phyloP scores from a whole-genome alignment of 2,329 filamentous ascomycete species.

The Ascochyta koolunga region DNA sequence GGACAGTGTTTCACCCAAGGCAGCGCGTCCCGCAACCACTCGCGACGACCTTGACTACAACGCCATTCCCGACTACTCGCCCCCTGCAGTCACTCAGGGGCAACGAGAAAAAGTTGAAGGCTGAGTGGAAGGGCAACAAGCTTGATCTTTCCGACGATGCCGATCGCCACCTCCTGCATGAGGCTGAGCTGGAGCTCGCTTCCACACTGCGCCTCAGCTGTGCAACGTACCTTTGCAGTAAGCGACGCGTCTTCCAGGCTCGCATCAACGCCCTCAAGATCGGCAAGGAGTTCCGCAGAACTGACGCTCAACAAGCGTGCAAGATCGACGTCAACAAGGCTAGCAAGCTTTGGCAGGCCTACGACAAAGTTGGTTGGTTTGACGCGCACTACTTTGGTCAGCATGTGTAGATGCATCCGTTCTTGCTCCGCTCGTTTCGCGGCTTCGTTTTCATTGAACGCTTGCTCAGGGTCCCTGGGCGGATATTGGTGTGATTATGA shows the following conservation, averaged over 20 bases:
- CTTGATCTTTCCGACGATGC: constrained; percentile 73
- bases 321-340: constrained; percentile 99
- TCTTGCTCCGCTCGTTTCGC: not conserved
- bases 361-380: constrained; percentile 86
- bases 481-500: constrained; percentile 16
- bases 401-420: constrained; percentile 40
- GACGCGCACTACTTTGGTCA: constrained; percentile 59
- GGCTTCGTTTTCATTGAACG: not conserved
- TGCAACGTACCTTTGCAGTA: constrained; percentile 88
- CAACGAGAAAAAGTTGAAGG: constrained; percentile 75
- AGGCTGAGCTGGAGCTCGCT: constrained; percentile 77
- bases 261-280: constrained; percentile 70
- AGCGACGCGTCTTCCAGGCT: constrained; percentile 85
- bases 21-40: constrained; percentile 60
- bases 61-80: constrained; percentile 73
- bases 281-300: constrained; percentile 90
- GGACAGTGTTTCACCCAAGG: constrained; percentile 43
- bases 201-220: constrained; percentile 81
- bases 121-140: constrained; percentile 83
- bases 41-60: constrained; percentile 84
- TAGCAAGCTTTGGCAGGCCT: constrained; percentile 88
- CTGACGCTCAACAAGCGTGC: constrained; percentile 93
- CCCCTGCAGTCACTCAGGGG: constrained; percentile 67
- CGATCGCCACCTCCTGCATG: constrained; percentile 72
- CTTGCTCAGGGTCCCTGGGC: not conserved